These are phyloP conservation scores for Apiospora koreana DNA, from an alignment of 2,329 filamentous ascomycete genomes.

Conservation along the genomic window DNA sequence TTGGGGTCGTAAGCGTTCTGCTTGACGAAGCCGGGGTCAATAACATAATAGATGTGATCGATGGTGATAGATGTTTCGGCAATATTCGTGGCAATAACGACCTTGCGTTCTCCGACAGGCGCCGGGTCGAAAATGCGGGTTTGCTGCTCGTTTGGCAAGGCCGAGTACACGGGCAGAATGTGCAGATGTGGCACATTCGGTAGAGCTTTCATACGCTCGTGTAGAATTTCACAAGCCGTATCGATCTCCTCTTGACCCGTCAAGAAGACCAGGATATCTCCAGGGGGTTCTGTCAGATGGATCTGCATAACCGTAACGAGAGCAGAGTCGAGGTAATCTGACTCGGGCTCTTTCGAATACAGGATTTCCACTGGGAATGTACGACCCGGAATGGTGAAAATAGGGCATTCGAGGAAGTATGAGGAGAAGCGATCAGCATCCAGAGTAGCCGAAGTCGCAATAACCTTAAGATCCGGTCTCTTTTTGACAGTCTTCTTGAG, in stretches of 20 bases:
- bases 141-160: conserved; percentile 90
- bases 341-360: conserved; percentile 92
- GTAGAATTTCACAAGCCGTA: conserved; percentile 87
- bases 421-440: conserved; percentile 97
- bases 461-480: conserved; percentile 86
- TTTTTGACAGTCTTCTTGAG: conserved; percentile 91
- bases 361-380: conserved; percentile 96
- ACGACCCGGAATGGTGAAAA: conserved; percentile 93
- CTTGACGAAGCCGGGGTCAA: conserved; percentile 97
- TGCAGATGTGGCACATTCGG: conserved; percentile 88
- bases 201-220: conserved; percentile 93
- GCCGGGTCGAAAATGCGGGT: conserved; percentile 93
- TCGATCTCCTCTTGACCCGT: conserved; percentile 99
- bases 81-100: conserved; percentile 98
- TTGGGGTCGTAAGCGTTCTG: conserved; percentile 97
- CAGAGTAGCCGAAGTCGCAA: conserved; percentile 93
- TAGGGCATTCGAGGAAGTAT: conserved; percentile 95
- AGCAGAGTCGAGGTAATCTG: conserved; percentile 91
- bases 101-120: conserved; percentile 81
- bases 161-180: conserved; percentile 94
- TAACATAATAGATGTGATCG: conserved; percentile 95
- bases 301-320: conserved; percentile 99
- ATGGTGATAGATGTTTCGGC: conserved; percentile 98
- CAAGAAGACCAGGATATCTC: conserved; percentile 95
- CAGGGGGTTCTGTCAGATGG: conserved; percentile 85